Percentiles rank a stretch among this genome's conserved stretches.
Conservation (phyloP, 2,329 filamentous ascomycete species). For the Sporothrix protearum region DNA sequence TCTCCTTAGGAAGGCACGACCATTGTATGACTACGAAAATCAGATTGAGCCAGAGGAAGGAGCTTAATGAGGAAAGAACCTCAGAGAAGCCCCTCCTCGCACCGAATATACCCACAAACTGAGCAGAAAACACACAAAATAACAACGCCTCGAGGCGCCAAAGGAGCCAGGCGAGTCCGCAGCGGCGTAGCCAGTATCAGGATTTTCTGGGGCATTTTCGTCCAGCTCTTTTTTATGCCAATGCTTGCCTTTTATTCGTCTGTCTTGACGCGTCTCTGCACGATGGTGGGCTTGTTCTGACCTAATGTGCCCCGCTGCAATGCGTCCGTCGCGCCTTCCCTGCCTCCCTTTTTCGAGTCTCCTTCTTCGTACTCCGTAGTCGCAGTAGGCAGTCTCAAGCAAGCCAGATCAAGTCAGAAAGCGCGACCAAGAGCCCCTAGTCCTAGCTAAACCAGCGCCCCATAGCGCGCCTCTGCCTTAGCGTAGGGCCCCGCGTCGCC, state of each 20-base stretch:
- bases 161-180: background rate
- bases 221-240: background rate
- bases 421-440: background rate
- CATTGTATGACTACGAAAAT: too few relatives aligned
- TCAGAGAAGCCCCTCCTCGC: background rate
- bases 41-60: too few relatives aligned
- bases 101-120: too few relatives aligned
- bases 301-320: background rate
- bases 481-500: background rate
- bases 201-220: background rate
- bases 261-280: background rate
- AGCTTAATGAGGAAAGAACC: too few relatives aligned
- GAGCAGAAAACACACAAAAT: too few relatives aligned
- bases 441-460: background rate
- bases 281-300: background rate
- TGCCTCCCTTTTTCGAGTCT: background rate
- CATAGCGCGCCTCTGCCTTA: background rate
- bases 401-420: background rate
- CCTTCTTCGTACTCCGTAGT: too few relatives aligned
- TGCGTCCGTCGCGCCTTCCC: background rate
- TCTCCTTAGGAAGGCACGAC: too few relatives aligned
- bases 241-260: background rate
- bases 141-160: too few relatives aligned
- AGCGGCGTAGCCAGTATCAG: background rate
- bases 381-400: background rate